Base-by-base conservation (phyloP, 2,329 filamentous ascomycete genomes). In the Fusarium marasasianum region DNA sequence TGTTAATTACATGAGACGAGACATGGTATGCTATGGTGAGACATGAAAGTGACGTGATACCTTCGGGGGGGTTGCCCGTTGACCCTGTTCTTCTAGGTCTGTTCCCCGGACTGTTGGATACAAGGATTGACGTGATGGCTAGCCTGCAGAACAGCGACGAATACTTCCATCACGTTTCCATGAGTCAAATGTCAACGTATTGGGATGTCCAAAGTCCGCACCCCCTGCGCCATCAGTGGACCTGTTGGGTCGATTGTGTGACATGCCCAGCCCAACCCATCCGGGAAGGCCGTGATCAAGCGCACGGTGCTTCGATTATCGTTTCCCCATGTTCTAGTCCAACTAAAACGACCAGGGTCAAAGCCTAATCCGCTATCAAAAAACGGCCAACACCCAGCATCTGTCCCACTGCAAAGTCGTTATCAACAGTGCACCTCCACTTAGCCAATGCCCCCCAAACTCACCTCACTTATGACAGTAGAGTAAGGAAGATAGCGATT, bases 381-480 rank as follows among this genome's bases (percentile, higher is more conserved):
- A 35, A 29, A 48, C 10, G 33, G n/a, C 6, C 8, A 43, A 35
- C 18, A n/a, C n/a, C 10, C 26, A 41, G 33, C 14, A 15, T 24
- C 14, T 35, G 18, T 22, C 40, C 44, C 26, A 47, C 45, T 31
- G 26, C 26, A 51, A 26, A 24, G 26, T 56, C 15, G 66, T 69
- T 69, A 69, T 69, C 65, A 38, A 38, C 29, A 51, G 45, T 22
- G 57, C 40, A 33, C 31, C 55, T 47, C 43, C 56, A 51, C 56
- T n/a, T 24, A 12, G 20, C 41, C 11, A 12, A 24, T 26, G 29
- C 7, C 37, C 31, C 31, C 51, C 22, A 13, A 41, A 41, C 26
- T 3, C 14, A 51, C 11, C 14, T 14, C 31, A 33, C 48, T 35
- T 35, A 20, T 35, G 18, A 18, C 17, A 18, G 35, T 18, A n/a